A percentile compares a stretch with the other conserved stretches of the same genome.
Conservation (phyloP, 495 filamentous ascomycete genomes). For the Tuber brumale region DNA sequence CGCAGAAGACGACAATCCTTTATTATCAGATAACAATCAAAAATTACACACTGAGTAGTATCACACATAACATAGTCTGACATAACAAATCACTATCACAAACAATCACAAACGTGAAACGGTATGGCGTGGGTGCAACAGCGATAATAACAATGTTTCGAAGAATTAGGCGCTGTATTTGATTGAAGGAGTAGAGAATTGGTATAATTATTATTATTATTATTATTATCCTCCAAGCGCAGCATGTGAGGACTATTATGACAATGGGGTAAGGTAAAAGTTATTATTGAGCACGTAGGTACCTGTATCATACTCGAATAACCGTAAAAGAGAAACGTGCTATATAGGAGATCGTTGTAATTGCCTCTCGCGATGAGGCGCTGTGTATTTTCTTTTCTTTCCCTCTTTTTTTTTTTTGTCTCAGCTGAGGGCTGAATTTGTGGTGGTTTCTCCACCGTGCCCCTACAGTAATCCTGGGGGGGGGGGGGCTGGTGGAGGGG, state of each 20-base stretch:
- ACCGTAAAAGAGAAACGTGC: no score
- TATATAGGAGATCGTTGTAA: background rate
- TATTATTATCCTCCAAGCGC: background rate
- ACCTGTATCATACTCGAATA: no score
- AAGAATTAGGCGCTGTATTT: background rate
- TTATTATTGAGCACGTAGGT: no score
- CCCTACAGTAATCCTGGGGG: background rate
- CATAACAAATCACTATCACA: background rate
- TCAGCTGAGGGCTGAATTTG: background rate
- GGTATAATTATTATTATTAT: background rate
- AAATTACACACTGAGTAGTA: background rate
- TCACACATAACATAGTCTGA: background rate
- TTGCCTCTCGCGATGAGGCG: background rate
- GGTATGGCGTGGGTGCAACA: background rate
- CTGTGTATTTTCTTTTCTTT: background rate
- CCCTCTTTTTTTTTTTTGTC: background rate
- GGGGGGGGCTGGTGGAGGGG: background rate
- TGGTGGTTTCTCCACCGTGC: background rate
- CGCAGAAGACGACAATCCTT: background rate
- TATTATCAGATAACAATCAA: background rate
- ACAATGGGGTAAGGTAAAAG: no score
- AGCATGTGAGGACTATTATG: no score
- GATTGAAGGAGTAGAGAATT: background rate
- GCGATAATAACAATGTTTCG: background rate
- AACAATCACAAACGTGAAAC: constrained; percentile 1